phyloP scores from a whole-genome alignment of 2,329 filamentous ascomycete species.

The Aspergillus quadrilineatus region DNA sequence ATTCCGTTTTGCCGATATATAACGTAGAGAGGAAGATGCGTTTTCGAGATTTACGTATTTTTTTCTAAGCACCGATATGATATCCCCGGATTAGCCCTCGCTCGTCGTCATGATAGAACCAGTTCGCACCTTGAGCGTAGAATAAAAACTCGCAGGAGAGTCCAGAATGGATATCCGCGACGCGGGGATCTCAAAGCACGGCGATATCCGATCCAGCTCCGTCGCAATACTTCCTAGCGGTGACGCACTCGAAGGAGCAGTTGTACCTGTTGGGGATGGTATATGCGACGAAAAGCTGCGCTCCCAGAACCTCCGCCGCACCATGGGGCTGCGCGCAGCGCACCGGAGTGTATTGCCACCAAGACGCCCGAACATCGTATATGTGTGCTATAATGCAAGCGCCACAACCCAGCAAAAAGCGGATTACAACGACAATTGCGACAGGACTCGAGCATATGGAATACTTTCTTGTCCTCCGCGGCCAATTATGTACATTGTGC shows the following conservation, averaged over 20 bases:
- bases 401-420: background rate
- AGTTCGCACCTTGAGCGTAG: slow-evolving; percentile 71
- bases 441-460: background rate
- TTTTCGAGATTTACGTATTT: slow-evolving; percentile 74
- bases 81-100: slow-evolving; percentile 4
- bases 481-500: slow-evolving; percentile 18
- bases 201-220: slow-evolving; percentile 84
- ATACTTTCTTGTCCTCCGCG: slow-evolving; percentile 1
- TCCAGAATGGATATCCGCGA: slow-evolving; percentile 77
- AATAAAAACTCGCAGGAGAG: slow-evolving; percentile 86
- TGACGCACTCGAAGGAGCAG: slow-evolving; percentile 32
- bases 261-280: slow-evolving; percentile 23
- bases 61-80: slow-evolving; percentile 54
- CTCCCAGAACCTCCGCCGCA: slow-evolving; percentile 30
- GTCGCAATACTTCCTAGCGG: slow-evolving; percentile 61
- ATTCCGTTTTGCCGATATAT: slow-evolving; percentile 92
- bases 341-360: slow-evolving; percentile 40
- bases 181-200: slow-evolving; percentile 82
- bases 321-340: slow-evolving; percentile 32
- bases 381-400: background rate
- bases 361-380: slow-evolving; percentile 41
- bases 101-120: background rate
- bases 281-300: slow-evolving; percentile 41
- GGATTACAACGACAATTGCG: background rate
- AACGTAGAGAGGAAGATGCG: slow-evolving; percentile 92